Conservation (phyloP, 768 basidiomycete species). For the Piloderma croceum region DNA sequence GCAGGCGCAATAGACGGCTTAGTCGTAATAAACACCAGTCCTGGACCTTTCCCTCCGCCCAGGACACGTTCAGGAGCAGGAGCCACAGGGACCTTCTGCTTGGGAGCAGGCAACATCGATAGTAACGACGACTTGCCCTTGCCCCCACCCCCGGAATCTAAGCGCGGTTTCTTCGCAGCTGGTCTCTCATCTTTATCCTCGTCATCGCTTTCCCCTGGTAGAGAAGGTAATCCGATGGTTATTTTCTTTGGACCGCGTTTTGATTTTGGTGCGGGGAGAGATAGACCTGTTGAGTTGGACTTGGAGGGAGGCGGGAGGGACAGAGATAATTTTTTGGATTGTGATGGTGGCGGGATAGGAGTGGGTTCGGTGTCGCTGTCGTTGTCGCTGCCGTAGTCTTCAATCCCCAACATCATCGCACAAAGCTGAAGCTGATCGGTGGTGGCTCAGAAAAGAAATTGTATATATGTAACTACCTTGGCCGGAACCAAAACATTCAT, state of each 20-base stretch:
- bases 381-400: constrained; percentile 70
- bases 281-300: constrained; percentile 28
- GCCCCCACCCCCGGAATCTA: constrained; percentile 48
- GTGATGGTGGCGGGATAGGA: constrained; percentile 15
- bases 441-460: neutral
- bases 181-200: constrained; percentile 42
- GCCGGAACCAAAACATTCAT: constrained; percentile 23
- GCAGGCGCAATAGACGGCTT: constrained; percentile 10
- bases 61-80: constrained; percentile 49
- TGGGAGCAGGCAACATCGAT: constrained; percentile 73
- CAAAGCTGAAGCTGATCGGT: neutral
- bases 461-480: neutral
- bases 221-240: constrained; percentile 49
- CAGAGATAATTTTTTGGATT: constrained; percentile 9
- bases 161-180: constrained; percentile 52
- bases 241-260: constrained; percentile 56
- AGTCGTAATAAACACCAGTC: constrained; percentile 51
- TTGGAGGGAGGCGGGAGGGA: constrained; percentile 19
- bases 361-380: constrained; percentile 49
- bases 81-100: constrained; percentile 42
- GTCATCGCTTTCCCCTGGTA: constrained; percentile 28
- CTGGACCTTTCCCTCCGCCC: constrained; percentile 57
- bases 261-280: constrained; percentile 36
- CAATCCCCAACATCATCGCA: constrained; percentile 64
- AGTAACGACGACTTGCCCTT: constrained; percentile 63